phyloP scores from a whole-genome alignment of 2,329 filamentous ascomycete genomes.

The Penicillium paneum region DNA sequence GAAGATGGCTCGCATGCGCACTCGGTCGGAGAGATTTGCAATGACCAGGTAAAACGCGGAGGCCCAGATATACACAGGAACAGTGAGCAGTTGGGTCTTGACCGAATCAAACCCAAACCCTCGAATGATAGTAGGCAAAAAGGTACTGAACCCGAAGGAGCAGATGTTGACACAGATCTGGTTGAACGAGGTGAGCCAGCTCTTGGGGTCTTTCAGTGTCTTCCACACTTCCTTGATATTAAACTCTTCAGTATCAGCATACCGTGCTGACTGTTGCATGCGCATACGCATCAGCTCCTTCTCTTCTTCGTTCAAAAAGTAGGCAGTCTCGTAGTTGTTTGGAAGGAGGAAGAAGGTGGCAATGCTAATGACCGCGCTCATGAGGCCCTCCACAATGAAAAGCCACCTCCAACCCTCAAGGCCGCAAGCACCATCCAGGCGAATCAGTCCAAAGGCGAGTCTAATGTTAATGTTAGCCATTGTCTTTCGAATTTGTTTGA shows the following conservation, averaged over 20 bases:
- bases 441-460: constrained; percentile 30
- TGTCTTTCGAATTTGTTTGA: background rate
- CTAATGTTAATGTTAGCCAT: background rate
- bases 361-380: constrained; percentile 39
- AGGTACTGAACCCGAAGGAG: constrained; percentile 51
- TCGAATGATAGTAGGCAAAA: constrained; percentile 51
- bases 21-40: constrained; percentile 11
- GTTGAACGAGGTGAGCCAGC: constrained; percentile 32
- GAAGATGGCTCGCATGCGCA: constrained; percentile 12
- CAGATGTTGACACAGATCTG: constrained; percentile 47
- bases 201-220: constrained; percentile 12
- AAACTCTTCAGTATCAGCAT: constrained; percentile 46
- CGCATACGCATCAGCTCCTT: constrained; percentile 46
- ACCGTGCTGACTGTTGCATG: constrained; percentile 37
- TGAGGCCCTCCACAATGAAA: constrained; percentile 46
- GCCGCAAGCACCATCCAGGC: constrained; percentile 43
- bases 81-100: constrained; percentile 23
- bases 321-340: constrained; percentile 42
- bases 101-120: constrained; percentile 46
- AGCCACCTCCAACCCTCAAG: constrained; percentile 44
- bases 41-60: constrained; percentile 11
- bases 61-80: constrained; percentile 17
- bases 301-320: constrained; percentile 46
- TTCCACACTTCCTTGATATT: constrained; percentile 19
- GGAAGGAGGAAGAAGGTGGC: constrained; percentile 46